phyloP scores from a whole-genome alignment of 345 rosid species.

The Gossypium anomalum region DNA sequence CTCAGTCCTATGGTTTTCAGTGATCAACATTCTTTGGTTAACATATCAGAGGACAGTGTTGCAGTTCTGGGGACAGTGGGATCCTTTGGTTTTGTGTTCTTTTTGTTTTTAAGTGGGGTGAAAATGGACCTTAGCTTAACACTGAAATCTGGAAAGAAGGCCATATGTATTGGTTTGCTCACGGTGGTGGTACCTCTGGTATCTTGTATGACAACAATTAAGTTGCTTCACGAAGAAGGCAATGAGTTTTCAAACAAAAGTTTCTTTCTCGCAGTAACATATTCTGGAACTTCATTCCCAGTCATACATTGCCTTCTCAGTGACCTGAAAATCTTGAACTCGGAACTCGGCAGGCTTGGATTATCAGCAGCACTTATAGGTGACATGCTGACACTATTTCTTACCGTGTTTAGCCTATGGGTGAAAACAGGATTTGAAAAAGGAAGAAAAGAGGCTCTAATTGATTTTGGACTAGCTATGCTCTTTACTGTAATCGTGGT shows the following conservation, averaged over 20 bases:
- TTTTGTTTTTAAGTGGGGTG: not conserved
- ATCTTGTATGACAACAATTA: not conserved
- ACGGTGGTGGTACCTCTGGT: not conserved
- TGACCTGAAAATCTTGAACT: conserved; percentile 16
- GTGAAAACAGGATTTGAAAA: not conserved
- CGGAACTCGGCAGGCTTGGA: too few species aligned
- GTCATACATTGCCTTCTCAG: conserved; percentile 18
- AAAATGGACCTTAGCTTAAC: not conserved
- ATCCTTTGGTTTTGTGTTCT: conserved; percentile 20
- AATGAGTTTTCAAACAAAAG: not conserved
- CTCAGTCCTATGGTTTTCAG: not conserved
- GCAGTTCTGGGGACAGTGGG: conserved; percentile 8
- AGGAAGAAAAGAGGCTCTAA: not conserved
- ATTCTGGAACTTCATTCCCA: conserved; percentile 14
- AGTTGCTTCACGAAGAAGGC: rapidly evolving
- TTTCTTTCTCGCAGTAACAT: not conserved
- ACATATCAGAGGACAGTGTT: not conserved
- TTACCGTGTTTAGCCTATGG: too few species aligned
- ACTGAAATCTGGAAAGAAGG: conserved; percentile 11
- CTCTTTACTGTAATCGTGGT: not conserved
- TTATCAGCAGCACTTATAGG: too few species aligned
- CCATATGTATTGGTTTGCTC: conserved; percentile 9
- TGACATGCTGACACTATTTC: not conserved
- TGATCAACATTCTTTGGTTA: too few species aligned
- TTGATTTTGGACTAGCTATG: not conserved